These are phyloP conservation scores for Cryptococcus jaspeensis DNA, from an alignment of 1,284 basidiomycete genomes.

Conservation along the genomic window DNA sequence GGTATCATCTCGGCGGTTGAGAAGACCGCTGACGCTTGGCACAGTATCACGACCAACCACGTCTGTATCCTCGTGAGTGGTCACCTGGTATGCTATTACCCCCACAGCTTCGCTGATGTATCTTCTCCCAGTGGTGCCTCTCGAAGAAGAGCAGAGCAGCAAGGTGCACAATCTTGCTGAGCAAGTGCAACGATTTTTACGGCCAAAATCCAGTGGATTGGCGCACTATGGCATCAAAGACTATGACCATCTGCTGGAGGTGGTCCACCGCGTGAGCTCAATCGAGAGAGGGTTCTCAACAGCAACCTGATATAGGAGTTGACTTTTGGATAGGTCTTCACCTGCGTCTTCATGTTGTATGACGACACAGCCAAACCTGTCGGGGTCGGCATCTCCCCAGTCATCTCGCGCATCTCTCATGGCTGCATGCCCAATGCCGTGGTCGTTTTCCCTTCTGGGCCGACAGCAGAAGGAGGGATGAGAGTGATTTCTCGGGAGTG, in stretches of 20 bases:
- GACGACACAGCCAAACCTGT: background rate
- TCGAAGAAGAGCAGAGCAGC: too few relatives aligned
- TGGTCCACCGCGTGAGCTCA: too few relatives aligned
- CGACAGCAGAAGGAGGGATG: background rate
- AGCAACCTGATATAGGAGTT: background rate
- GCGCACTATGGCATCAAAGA: background rate
- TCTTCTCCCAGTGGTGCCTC: too few relatives aligned
- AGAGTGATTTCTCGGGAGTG: background rate
- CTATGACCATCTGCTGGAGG: too few relatives aligned
- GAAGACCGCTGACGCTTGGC: background rate
- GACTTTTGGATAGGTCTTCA: background rate
- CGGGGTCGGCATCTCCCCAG: slow-evolving; percentile 2
- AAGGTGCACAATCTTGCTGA: background rate
- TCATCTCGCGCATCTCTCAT: background rate
- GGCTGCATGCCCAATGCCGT: slow-evolving; percentile 4
- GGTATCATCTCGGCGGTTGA: background rate
- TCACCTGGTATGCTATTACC: background rate
- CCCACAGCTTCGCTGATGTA: too few relatives aligned
- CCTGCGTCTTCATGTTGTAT: slow-evolving; percentile 4
- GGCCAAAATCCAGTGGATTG: background rate
- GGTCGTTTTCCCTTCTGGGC: slow-evolving; percentile 1
- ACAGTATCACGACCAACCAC: background rate
- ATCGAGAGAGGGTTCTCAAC: too few relatives aligned
- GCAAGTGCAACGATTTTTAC: background rate
- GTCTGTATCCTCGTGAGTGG: background rate